Evolutionary conservation across 2,329 filamentous ascomycete genomes (phyloP), one percentile per base, ranked within the genome.

Genomic region (Metarhizium sp.): DNA sequence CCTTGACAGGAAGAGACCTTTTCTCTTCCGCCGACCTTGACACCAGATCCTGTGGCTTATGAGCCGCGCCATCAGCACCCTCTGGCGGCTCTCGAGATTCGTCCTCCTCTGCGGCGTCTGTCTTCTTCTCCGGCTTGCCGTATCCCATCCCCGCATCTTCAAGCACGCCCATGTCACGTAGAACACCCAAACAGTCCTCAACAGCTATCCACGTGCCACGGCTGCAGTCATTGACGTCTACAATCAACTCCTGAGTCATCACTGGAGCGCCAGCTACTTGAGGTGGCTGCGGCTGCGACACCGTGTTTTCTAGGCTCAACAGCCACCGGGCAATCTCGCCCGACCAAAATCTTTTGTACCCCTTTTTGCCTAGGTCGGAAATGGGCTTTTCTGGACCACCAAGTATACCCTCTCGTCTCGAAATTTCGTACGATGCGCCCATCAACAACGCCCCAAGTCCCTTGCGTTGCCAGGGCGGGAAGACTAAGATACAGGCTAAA

Each of bases 341-440:
- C 1, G 86, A 85, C 92, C 92, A 97, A 71, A 88, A 96, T 6
- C 88, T 79, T 62, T 80, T 79, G 71, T 97, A 97, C 3, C 90
- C 90, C 64, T 84, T 87, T 62, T 83, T 82, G 1, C 92, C 92
- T 50, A 95, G 79, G 59, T 92, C 88, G 20, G 88, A 94, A 48
- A 97, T 85, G 10, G 92, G 94, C 69, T 95, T 94, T 74, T 99
- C 94, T 0, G 94, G 94, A 0, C 94, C 92, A 40, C 94, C 94
- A 32, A 96, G 79, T 47, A 92, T 78, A 6, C 85, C 85, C 66
- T 97, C 92, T 55, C 88, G 82, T 50, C 85, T 82, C 20, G 91
- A 92, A 50, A 99, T 86, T 69, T 94, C 92, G 71, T 99, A 99
- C 42, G 89, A 95, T 2, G 94, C 84, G 5, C 90, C 91, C 84